Percentiles rank a stretch among this genome's conserved stretches.
phyloP scores from a whole-genome alignment of 2,329 filamentous ascomycete genomes.

The Talaromyces verruculosus region DNA sequence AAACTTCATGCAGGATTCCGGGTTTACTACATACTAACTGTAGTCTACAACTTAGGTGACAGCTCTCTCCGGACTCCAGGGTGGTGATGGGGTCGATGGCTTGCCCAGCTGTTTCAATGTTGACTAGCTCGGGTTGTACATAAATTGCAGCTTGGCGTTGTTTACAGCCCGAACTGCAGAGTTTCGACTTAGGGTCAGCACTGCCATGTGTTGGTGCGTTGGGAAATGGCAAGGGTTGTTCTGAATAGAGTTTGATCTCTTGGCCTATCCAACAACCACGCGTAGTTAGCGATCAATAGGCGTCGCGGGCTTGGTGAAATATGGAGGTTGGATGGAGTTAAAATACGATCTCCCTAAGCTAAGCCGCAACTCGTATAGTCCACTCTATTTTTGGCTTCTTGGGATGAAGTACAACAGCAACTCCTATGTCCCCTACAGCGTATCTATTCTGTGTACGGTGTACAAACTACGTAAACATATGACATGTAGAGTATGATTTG shows the following conservation, averaged over 20 bases:
- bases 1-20: background rate
- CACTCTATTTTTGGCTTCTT: conserved; percentile 4
- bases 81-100: background rate
- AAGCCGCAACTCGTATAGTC: background rate
- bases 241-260: background rate
- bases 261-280: background rate
- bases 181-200: background rate
- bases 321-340: background rate
- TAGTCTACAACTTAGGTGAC: too few relatives aligned
- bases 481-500: background rate
- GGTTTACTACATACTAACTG: background rate
- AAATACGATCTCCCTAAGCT: conserved; percentile 5
- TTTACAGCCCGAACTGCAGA: background rate
- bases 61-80: background rate
- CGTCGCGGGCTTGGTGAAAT: background rate
- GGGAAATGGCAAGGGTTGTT: background rate
- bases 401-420: background rate
- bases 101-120: conserved; percentile 1
- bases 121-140: background rate
- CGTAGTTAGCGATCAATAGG: background rate
- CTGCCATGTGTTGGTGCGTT: background rate
- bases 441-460: background rate
- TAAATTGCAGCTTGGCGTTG: conserved; percentile 7
- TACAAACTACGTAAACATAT: background rate
- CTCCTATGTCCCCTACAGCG: background rate